A percentile compares a stretch with the other conserved stretches of the same genome.
These are phyloP conservation scores for Phaeosphaeriaceae sp. DNA, from an alignment of 2,329 filamentous ascomycete genomes.

Conservation along the genomic window DNA sequence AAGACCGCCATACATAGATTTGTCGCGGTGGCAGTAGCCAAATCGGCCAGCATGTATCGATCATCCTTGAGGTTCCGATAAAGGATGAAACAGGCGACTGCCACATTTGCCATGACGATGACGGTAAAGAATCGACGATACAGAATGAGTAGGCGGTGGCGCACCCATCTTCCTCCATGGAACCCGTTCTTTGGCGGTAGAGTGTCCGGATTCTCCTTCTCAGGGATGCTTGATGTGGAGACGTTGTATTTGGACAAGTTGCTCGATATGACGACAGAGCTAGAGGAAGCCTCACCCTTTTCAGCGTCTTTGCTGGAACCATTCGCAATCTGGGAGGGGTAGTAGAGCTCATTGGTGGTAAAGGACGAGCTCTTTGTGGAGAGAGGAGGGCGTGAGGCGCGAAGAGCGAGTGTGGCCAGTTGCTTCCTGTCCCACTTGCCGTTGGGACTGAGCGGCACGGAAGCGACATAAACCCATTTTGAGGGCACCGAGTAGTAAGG, in stretches of 20 bases:
- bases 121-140: conserved; percentile 42
- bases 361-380: neutral
- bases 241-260: conserved; percentile 13
- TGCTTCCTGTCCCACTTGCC: conserved; percentile 63
- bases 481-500: conserved; percentile 64
- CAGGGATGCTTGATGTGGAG: conserved; percentile 1
- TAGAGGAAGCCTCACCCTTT: conserved; percentile 8
- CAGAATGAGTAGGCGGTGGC: conserved; percentile 38
- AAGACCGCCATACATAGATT: conserved; percentile 44
- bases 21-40: conserved; percentile 46
- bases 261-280: conserved; percentile 11
- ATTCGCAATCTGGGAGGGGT: neutral
- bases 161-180: conserved; percentile 38
- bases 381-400: too few relatives aligned
- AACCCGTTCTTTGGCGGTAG: conserved; percentile 33
- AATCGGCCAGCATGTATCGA: conserved; percentile 29
- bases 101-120: conserved; percentile 34
- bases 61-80: conserved; percentile 24
- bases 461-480: conserved; percentile 51
- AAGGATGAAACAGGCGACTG: conserved; percentile 34
- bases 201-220: conserved; percentile 14
- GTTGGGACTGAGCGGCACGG: conserved; percentile 60
- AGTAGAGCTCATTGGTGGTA: neutral
- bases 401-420: conserved; percentile 44
- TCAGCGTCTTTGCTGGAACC: conserved; percentile 8